phyloP scores from a whole-genome alignment of 495 filamentous ascomycete genomes.

The Aspergillus asperescens region DNA sequence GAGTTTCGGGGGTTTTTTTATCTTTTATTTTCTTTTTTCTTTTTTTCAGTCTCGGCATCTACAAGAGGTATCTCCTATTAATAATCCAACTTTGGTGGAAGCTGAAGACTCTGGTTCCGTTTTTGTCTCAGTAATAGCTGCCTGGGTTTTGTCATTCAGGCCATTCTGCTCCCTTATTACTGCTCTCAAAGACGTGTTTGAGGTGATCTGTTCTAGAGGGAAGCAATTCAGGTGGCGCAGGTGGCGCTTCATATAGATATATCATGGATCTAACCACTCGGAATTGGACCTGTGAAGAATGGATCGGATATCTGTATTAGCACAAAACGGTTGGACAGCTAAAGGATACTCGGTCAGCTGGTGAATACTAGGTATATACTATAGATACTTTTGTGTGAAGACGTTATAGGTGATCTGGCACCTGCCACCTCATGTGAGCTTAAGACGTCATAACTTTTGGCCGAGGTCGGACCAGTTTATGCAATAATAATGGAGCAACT shows the following conservation, averaged over 20 bases:
- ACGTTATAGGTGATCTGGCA: not conserved
- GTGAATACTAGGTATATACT: no score
- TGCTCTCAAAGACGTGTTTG: not conserved
- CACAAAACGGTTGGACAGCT: no score
- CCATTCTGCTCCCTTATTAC: not conserved
- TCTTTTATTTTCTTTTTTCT: not conserved
- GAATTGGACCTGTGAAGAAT: no score
- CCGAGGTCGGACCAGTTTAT: no score
- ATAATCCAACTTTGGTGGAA: not conserved
- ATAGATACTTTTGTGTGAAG: no score
- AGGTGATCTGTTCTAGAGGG: not conserved
- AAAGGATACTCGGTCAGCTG: no score
- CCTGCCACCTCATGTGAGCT: not conserved
- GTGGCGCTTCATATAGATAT: no score
- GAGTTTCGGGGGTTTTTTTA: not conserved
- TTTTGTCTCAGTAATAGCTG: not conserved
- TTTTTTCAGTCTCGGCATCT: not conserved
- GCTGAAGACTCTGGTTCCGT: not conserved
- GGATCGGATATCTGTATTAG: no score
- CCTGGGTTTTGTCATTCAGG: not conserved
- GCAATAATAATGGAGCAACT: no score
- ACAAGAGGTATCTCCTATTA: not conserved
- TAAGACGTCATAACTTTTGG: not conserved
- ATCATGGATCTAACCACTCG: no score
- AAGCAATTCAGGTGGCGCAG: not conserved